phyloP scores from a whole-genome alignment of 345 rosid species.

The sweet orange (Citrus sinensis) region DVS_A1.0 CM039163.1:22742501-22743000 shows the following conservation, averaged over 20 bases:
- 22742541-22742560: constrained; percentile 49
- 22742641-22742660: constrained; percentile 40
- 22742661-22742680: constrained; percentile 41
- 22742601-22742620: neutral
- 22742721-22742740: constrained; percentile 66
- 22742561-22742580: constrained; percentile 1
- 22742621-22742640: constrained; percentile 39
- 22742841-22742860: constrained; percentile 63
- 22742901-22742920: constrained; percentile 57
- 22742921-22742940: constrained; percentile 45
- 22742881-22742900: constrained; percentile 58
- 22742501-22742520: constrained; percentile 41
- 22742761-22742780: neutral
- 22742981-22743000: neutral
- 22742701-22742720: constrained; percentile 40
- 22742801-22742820: neutral
- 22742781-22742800: neutral
- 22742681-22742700: constrained; percentile 34
- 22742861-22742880: constrained; percentile 46
- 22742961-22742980: neutral
- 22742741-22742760: neutral
- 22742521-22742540: constrained; percentile 51
- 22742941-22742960: neutral
- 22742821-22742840: constrained; percentile 42
- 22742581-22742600: neutral